Conservation (phyloP, 176 grass and related monocot genomes). For the Puya raimondii region DNA sequence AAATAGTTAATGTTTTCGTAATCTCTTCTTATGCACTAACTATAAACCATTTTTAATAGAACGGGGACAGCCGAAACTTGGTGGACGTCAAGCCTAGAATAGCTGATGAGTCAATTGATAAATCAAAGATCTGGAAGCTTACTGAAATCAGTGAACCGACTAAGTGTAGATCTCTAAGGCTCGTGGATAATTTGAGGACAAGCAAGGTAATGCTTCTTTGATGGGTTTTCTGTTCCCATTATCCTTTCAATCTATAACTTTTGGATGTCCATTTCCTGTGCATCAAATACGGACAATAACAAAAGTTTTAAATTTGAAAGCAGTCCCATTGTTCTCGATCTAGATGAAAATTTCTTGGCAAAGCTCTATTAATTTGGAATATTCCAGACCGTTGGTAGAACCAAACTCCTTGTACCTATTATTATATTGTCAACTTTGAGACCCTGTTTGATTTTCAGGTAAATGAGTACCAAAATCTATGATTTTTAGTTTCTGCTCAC, state of each 20-base stretch:
- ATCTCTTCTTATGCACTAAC: not conserved
- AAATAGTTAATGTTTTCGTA: not conserved
- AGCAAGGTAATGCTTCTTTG: conserved; percentile 54
- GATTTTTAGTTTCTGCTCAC: too few relatives aligned
- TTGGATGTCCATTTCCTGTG: not conserved
- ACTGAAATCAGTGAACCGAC: conserved; percentile 74
- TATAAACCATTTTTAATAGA: conserved; percentile 35
- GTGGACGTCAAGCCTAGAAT: conserved; percentile 96
- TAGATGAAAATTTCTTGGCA: too few relatives aligned
- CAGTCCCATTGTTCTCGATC: too few relatives aligned
- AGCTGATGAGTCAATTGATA: conserved; percentile 69
- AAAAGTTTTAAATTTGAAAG: too few relatives aligned
- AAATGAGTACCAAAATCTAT: too few relatives aligned
- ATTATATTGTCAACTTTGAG: too few relatives aligned
- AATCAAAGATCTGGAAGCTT: conserved; percentile 96
- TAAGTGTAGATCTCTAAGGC: conserved; percentile 86
- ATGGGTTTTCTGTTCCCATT: not conserved
- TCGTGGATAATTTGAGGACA: conserved; percentile 69
- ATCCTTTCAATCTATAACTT: not conserved
- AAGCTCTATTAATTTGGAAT: too few relatives aligned
- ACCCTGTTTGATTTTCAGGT: too few relatives aligned
- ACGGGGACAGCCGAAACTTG: conserved; percentile 79
- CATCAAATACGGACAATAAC: not conserved
- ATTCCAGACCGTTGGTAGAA: too few relatives aligned
- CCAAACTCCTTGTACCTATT: too few relatives aligned